Evolutionary conservation across 164 flowering plant species (phyloP).

Genomic region (Nelumbo lutea): DNA sequence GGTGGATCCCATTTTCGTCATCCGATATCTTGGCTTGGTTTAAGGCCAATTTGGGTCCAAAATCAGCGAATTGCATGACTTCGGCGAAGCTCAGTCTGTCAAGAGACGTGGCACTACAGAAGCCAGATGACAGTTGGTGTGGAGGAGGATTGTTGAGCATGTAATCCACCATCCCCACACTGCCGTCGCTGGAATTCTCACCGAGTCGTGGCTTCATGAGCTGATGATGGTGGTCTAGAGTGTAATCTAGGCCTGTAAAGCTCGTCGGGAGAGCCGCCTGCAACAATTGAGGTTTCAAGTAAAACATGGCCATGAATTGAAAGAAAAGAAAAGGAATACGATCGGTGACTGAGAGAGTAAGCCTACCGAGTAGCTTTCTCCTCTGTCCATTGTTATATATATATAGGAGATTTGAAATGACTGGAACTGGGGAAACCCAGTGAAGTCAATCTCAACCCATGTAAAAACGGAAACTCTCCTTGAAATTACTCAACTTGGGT

Average conservation of each 20-base stretch:
- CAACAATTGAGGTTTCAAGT: constrained; percentile 19
- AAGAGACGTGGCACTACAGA: constrained; percentile 31
- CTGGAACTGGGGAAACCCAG: not conserved
- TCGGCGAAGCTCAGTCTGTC: constrained; percentile 76
- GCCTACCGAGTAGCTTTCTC: constrained; percentile 53
- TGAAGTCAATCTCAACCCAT: constrained; percentile 2
- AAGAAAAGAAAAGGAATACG: constrained; percentile 1
- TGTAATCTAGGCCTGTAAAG: constrained; percentile 29
- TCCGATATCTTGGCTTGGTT: constrained; percentile 43
- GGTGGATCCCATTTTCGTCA: constrained; percentile 56
- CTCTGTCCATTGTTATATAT: constrained; percentile 46
- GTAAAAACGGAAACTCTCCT: constrained; percentile 12
- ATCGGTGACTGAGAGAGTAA: not conserved
- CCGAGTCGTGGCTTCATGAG: constrained; percentile 22
- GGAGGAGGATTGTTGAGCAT: constrained; percentile 38
- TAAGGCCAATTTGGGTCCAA: constrained; percentile 64
- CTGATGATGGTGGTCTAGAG: constrained; percentile 32
- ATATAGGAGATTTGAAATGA: not conserved
- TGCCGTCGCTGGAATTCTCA: constrained; percentile 22
- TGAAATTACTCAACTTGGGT: not conserved
- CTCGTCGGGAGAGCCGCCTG: constrained; percentile 26
- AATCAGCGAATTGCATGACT: constrained; percentile 93
- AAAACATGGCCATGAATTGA: constrained; percentile 19
- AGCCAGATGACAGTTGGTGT: constrained; percentile 20
- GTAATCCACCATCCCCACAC: constrained; percentile 43